A percentile compares a stretch with the other conserved stretches of the same genome.
These are phyloP conservation scores for Zymoseptoria tritici DNA, from an alignment of 2,329 filamentous ascomycete species.

Conservation along the genomic window DNA sequence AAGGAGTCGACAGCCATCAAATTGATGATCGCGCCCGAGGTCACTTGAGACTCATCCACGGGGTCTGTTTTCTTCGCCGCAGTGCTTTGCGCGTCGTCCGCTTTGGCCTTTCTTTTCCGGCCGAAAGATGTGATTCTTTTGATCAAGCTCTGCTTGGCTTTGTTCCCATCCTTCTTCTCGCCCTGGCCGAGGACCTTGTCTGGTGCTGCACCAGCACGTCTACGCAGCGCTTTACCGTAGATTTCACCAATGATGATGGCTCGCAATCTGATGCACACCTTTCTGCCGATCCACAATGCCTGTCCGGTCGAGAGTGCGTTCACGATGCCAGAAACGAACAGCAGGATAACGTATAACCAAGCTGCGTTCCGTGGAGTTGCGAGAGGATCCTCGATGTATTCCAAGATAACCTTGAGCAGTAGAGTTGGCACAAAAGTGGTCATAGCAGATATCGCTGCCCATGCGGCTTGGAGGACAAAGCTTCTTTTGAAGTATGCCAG, in stretches of 20 bases:
- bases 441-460: constrained; percentile 70
- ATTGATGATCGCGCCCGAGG: constrained; percentile 97
- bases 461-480: constrained; percentile 68
- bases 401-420: constrained; percentile 80
- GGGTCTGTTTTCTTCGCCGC: constrained; percentile 19
- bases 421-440: constrained; percentile 90
- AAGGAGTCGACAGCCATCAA: constrained; percentile 99
- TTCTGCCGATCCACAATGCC: constrained; percentile 86
- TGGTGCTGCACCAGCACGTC: constrained; percentile 70
- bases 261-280: constrained; percentile 84
- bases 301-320: constrained; percentile 79
- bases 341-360: constrained; percentile 89
- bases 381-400: constrained; percentile 82
- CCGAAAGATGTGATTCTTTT: constrained; percentile 49
- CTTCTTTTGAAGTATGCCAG: constrained; percentile 74
- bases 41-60: constrained; percentile 61
- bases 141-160: constrained; percentile 36
- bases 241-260: constrained; percentile 97
- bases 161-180: constrained; percentile 37
- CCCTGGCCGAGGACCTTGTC: constrained; percentile 61
- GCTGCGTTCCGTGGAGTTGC: constrained; percentile 74
- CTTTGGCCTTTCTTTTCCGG: constrained; percentile 48
- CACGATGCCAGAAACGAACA: constrained; percentile 74
- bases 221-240: constrained; percentile 87
- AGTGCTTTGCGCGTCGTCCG: constrained; percentile 30